A percentile compares a stretch with the other conserved stretches of the same genome.
These are phyloP conservation scores for Zasmidium citrigriseum DNA, from an alignment of 2,329 filamentous ascomycete species.

Conservation along the genomic window DNA sequence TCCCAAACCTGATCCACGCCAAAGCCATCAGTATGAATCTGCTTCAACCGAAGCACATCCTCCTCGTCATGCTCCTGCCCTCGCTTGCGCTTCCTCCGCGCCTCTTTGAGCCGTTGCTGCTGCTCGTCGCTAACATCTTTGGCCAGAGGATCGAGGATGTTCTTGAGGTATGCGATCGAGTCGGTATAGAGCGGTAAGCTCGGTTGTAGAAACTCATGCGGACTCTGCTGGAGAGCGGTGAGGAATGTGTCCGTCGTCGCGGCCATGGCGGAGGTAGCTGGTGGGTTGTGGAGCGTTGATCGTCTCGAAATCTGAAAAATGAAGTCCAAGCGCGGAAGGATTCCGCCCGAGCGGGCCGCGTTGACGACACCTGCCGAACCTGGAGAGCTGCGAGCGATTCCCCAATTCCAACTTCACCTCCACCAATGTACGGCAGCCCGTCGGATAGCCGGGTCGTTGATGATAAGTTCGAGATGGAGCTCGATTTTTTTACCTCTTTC, in stretches of 20 bases:
- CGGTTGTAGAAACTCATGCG: slow-evolving; percentile 78
- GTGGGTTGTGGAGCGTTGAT: neutral
- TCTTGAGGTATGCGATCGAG: slow-evolving; percentile 75
- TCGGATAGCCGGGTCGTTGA: too few species aligned
- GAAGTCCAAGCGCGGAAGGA: neutral
- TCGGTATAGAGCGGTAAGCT: slow-evolving; percentile 65
- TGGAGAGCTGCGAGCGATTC: too few species aligned
- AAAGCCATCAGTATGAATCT: slow-evolving; percentile 84
- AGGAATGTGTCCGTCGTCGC: slow-evolving; percentile 19
- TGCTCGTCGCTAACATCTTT: slow-evolving; percentile 73
- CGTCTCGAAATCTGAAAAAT: neutral
- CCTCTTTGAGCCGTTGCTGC: slow-evolving; percentile 64
- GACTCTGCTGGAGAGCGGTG: slow-evolving; percentile 35
- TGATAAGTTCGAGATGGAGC: neutral
- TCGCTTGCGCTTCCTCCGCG: slow-evolving; percentile 76
- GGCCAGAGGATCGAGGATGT: slow-evolving; percentile 76
- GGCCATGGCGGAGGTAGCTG: slow-evolving; percentile 17
- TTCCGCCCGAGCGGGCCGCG: neutral
- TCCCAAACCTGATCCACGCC: slow-evolving; percentile 90
- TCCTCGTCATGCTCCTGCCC: slow-evolving; percentile 48
- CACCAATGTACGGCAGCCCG: neutral
- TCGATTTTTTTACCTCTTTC: neutral
- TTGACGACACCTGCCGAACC: too few species aligned
- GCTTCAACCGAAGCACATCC: slow-evolving; percentile 72
- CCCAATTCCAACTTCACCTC: neutral